phyloP scores from a whole-genome alignment of 1,139 yeast genomes.

The Nakaseomyces sp. region DNA sequence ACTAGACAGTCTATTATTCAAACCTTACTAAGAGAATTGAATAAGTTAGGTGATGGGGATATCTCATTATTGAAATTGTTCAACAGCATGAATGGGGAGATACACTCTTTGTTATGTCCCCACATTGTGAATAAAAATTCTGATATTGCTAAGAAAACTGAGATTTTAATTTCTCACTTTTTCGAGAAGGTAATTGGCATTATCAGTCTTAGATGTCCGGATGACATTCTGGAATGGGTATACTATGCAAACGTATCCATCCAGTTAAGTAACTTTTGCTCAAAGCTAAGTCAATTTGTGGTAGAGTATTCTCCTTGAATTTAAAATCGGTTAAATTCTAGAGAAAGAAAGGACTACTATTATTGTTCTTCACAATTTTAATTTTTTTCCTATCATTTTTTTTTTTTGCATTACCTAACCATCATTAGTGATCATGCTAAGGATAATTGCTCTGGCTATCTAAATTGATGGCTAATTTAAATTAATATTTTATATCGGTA shows the following conservation, averaged over 20 bases:
- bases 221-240: not conserved
- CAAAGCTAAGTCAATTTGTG: not conserved
- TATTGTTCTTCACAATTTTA: not conserved
- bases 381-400: not conserved
- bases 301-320: conserved; percentile 1
- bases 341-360: not conserved
- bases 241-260: not conserved
- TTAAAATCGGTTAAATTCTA: conserved; percentile 4
- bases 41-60: not conserved
- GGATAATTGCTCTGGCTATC: too few relatives aligned
- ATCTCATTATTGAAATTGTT: not conserved
- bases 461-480: too few relatives aligned
- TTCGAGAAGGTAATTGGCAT: not conserved
- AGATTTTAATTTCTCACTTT: not conserved
- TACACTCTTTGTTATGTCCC: not conserved
- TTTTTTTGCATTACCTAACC: not conserved
- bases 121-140: not conserved
- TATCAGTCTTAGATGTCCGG: not conserved
- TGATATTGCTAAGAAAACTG: not conserved
- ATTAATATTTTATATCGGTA: too few relatives aligned
- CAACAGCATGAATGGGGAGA: not conserved
- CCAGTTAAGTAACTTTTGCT: not conserved
- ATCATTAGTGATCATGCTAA: too few relatives aligned
- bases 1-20: not conserved
- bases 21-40: not conserved